These are phyloP conservation scores for Fusarium udum DNA, from an alignment of 2,329 filamentous ascomycete species.

Conservation along the genomic window DNA sequence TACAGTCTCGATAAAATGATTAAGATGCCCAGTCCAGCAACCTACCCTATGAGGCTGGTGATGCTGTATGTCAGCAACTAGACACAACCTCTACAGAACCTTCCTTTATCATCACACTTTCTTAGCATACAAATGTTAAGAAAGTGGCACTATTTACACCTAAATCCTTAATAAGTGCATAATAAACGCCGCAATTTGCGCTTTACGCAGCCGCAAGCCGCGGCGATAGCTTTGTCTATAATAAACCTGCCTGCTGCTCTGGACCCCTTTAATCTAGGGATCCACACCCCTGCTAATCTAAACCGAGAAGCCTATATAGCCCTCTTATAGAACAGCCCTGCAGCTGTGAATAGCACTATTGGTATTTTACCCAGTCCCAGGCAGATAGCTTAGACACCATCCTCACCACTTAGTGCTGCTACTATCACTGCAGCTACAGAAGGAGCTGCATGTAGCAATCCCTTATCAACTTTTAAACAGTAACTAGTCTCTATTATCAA, in stretches of 20 bases:
- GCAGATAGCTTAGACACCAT: neutral
- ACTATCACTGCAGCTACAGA: neutral
- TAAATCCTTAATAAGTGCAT: neutral
- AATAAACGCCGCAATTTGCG: neutral
- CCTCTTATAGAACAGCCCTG: neutral
- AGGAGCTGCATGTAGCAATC: neutral
- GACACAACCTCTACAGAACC: no score
- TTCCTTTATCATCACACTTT: neutral
- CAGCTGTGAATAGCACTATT: neutral
- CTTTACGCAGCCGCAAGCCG: neutral
- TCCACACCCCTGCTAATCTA: neutral
- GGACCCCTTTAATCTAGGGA: neutral
- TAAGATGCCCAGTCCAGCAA: no score
- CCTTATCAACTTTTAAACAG: neutral
- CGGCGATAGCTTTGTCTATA: neutral
- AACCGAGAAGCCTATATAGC: neutral
- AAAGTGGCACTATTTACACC: neutral
- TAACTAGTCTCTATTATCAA: neutral
- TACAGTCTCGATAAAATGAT: no score
- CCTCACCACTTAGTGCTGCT: neutral
- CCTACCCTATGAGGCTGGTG: no score
- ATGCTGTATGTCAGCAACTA: no score
- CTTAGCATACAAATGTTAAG: neutral
- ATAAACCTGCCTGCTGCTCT: fast-evolving
- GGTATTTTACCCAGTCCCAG: neutral